These are phyloP conservation scores for Cryphonectria carpinicola DNA, from an alignment of 2,329 filamentous ascomycete genomes.

Conservation along the genomic window DNA sequence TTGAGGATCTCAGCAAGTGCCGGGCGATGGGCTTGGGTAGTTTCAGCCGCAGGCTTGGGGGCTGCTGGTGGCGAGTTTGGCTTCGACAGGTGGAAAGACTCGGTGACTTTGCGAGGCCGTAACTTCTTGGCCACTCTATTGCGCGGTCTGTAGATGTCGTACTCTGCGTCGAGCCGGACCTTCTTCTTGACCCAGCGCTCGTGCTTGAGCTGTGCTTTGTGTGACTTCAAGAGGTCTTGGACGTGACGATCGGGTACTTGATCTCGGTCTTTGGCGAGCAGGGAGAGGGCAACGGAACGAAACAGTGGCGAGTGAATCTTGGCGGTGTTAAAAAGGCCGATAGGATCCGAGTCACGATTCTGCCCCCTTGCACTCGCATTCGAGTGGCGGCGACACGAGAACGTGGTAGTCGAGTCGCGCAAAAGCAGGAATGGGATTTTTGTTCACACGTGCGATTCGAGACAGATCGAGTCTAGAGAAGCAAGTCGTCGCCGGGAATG, in stretches of 20 bases:
- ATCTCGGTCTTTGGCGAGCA: constrained; percentile 42
- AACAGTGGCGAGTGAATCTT: constrained; percentile 76
- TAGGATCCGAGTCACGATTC: background rate
- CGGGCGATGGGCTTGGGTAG: constrained; percentile 23
- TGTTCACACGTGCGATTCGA: background rate
- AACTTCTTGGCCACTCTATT: constrained; percentile 24
- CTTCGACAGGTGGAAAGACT: constrained; percentile 21
- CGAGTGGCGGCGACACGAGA: background rate
- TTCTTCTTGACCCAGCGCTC: constrained; percentile 34
- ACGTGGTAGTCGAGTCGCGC: background rate
- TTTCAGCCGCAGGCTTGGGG: background rate
- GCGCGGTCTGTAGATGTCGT: constrained; percentile 23
- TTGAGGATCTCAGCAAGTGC: constrained; percentile 32
- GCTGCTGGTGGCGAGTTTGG: constrained; percentile 8
- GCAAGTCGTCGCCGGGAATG: background rate
- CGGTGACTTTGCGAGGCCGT: constrained; percentile 31
- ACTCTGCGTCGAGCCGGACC: constrained; percentile 18
- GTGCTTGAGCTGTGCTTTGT: constrained; percentile 33
- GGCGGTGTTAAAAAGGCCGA: constrained; percentile 47
- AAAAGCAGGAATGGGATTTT: background rate
- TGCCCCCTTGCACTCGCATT: background rate
- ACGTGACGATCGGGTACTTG: constrained; percentile 22
- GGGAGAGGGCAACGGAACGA: constrained; percentile 57
- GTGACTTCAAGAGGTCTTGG: constrained; percentile 23
- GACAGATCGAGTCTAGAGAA: background rate